A percentile compares a stretch with the other conserved stretches of the same genome.
These are phyloP conservation scores for Boletus sp. DNA, from an alignment of 1,284 basidiomycete genomes.

Conservation along the genomic window DNA sequence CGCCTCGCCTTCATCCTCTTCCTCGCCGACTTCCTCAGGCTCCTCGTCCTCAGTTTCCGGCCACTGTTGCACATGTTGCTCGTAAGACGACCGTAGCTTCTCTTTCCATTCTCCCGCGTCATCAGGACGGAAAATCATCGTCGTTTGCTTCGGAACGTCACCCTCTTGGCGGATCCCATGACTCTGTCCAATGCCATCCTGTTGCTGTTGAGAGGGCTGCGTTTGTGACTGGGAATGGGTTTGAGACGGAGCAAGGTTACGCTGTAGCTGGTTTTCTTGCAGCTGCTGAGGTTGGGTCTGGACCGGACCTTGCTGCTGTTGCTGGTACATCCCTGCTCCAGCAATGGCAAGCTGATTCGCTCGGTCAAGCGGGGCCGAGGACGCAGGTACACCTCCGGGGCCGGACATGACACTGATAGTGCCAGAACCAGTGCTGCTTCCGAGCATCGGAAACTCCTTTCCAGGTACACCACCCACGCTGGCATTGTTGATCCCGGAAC, in stretches of 20 bases:
- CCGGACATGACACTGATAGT: conserved; percentile 49
- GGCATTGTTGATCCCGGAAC: conserved; percentile 14
- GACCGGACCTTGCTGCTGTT: conserved; percentile 33
- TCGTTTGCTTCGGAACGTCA: conserved; percentile 49
- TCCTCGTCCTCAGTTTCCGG: conserved; percentile 49
- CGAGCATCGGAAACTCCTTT: conserved; percentile 69
- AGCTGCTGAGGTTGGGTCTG: conserved; percentile 21
- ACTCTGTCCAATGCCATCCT: conserved; percentile 16
- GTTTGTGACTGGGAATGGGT: conserved; percentile 24
- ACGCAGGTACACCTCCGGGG: conserved; percentile 47
- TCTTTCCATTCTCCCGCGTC: conserved; percentile 83
- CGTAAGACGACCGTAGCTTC: conserved; percentile 61
- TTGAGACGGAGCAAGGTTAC: conserved; percentile 20
- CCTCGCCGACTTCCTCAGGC: conserved; percentile 59
- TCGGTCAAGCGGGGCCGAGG: conserved; percentile 51
- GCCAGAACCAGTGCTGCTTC: conserved; percentile 37
- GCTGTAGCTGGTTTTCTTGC: conserved; percentile 26
- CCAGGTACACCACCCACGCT: conserved; percentile 28
- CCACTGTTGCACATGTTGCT: conserved; percentile 49
- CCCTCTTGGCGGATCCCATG: conserved; percentile 21
- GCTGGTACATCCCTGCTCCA: conserved; percentile 42
- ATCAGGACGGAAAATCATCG: conserved; percentile 86
- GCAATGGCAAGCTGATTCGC: conserved; percentile 43
- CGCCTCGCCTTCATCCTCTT: conserved; percentile 52
- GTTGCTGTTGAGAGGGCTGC: conserved; percentile 32